Evolutionary conservation across 2,329 filamentous ascomycete genomes (phyloP).

Genomic region (Lasiodiplodia gonubiensis): DNA sequence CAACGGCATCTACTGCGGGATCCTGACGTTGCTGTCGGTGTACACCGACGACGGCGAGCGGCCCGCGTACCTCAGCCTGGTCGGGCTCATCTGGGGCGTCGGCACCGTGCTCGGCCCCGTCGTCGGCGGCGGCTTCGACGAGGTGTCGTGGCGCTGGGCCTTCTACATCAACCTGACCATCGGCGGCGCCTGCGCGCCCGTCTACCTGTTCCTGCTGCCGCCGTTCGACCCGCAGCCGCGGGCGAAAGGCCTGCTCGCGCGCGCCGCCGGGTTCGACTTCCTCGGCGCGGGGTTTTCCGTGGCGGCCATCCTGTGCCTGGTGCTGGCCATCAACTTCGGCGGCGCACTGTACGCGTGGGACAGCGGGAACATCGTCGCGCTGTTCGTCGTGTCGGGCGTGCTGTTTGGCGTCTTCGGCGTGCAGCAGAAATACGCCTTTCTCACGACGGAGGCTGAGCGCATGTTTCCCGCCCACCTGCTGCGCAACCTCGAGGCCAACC

Average conservation of each 20-base stretch:
- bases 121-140: constrained; percentile 41
- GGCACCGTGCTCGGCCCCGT: constrained; percentile 41
- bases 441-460: constrained; percentile 52
- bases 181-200: constrained; percentile 30
- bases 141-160: constrained; percentile 54
- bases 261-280: constrained; percentile 32
- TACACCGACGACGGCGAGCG: constrained; percentile 56
- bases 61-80: constrained; percentile 46
- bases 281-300: constrained; percentile 54
- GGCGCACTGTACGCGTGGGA: constrained; percentile 58
- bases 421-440: constrained; percentile 53
- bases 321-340: constrained; percentile 60
- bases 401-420: constrained; percentile 50
- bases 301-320: constrained; percentile 48
- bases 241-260: neutral
- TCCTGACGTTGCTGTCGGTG: constrained; percentile 51
- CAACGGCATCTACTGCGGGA: constrained; percentile 49
- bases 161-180: constrained; percentile 48
- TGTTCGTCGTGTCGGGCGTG: constrained; percentile 54
- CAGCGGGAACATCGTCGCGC: constrained; percentile 50
- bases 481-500: constrained; percentile 35
- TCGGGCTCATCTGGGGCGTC: constrained; percentile 36
- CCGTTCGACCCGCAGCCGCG: constrained; percentile 9
- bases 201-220: constrained; percentile 40
- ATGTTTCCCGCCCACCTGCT: constrained; percentile 60